Evolutionary conservation across 768 basidiomycete genomes (phyloP).

Genomic region (Pleurotus ostreatus): DNA sequence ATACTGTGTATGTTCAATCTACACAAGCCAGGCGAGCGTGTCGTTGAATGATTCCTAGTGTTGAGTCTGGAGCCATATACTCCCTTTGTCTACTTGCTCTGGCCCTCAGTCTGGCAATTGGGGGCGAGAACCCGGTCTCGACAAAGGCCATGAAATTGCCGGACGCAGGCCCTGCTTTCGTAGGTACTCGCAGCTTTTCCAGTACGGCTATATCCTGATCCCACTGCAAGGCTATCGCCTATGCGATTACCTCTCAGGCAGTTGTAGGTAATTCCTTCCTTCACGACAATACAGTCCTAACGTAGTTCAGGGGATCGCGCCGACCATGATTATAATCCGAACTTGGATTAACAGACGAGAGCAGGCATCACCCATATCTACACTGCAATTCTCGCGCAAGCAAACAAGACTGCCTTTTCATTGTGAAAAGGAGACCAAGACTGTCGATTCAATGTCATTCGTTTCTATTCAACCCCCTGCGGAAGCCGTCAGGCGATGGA

Average conservation of each 20-base stretch:
- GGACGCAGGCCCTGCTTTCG: background rate
- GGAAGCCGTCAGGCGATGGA: too few relatives aligned
- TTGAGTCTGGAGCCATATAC: background rate
- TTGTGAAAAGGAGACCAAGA: too few relatives aligned
- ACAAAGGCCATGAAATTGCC: slow-evolving; percentile 2
- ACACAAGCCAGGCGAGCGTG: too few relatives aligned
- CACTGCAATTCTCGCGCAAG: too few relatives aligned
- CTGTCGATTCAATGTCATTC: too few relatives aligned
- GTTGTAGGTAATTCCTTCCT: background rate
- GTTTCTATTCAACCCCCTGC: too few relatives aligned
- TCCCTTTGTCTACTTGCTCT: background rate
- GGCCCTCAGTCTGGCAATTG: background rate
- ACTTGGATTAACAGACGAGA: too few relatives aligned
- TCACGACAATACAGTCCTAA: background rate
- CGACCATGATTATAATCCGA: background rate
- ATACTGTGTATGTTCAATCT: too few relatives aligned
- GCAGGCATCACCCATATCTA: too few relatives aligned
- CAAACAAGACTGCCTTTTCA: too few relatives aligned
- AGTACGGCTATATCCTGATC: background rate
- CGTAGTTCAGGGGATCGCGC: background rate
- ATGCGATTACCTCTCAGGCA: slow-evolving; percentile 1
- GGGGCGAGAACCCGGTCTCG: background rate
- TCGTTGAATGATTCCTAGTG: background rate
- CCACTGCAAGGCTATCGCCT: background rate
- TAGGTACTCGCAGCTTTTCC: background rate